A percentile compares a stretch with the other conserved stretches of the same genome.
phyloP scores from a whole-genome alignment of 1,139 yeast genomes.

The Zygosaccharomyces sapae region DNA sequence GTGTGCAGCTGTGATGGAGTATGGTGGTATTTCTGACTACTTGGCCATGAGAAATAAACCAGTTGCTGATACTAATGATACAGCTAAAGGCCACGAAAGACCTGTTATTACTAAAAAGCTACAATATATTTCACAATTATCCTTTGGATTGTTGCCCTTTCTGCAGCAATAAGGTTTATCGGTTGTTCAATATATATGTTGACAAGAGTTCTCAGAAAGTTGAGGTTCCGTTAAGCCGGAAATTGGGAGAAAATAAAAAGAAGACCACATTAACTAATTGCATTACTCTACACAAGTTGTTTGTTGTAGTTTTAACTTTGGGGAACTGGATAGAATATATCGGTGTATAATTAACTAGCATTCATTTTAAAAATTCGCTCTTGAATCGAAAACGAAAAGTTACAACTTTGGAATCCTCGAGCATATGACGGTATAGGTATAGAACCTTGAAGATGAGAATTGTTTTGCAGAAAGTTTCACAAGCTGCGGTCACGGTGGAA shows the following conservation, averaged over 20 bases:
- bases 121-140: conserved; percentile 64
- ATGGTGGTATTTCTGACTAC: conserved; percentile 50
- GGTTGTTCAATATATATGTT: conserved; percentile 64
- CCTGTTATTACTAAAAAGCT: conserved; percentile 37
- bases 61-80: conserved; percentile 33
- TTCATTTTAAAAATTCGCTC: conserved; percentile 1
- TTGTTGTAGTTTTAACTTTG: neutral
- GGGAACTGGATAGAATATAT: conserved; percentile 1
- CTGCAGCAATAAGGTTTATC: conserved; percentile 68
- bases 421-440: neutral
- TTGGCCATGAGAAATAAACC: conserved; percentile 20
- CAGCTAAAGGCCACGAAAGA: conserved; percentile 23
- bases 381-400: neutral
- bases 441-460: conserved; percentile 56
- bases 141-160: conserved; percentile 75
- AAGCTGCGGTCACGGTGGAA: conserved; percentile 84
- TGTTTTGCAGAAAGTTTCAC: conserved; percentile 80
- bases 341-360: conserved; percentile 1
- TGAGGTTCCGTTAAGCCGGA: conserved; percentile 10
- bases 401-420: neutral
- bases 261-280: neutral
- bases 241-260: no score
- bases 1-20: conserved; percentile 63
- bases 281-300: neutral
- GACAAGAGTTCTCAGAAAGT: conserved; percentile 37